Conservation (phyloP, 306 rosid species). For the Quillaja saponaria region DNA sequence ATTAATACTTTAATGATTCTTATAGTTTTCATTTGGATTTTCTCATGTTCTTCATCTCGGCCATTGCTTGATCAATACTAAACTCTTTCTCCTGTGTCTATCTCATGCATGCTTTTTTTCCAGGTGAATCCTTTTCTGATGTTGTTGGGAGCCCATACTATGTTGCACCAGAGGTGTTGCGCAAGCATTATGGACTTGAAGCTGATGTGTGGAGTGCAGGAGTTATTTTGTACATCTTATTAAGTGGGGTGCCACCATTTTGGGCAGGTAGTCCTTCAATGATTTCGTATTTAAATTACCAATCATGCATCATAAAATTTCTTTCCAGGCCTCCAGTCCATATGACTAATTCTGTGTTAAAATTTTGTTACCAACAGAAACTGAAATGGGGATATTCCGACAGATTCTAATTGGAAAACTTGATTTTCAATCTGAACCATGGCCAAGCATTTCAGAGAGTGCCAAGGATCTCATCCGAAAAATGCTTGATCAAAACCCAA, state of each 20-base stretch:
- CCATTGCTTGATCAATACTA: not conserved
- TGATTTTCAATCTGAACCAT: slow-evolving; percentile 65
- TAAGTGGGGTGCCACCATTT: slow-evolving; percentile 72
- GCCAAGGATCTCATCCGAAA: slow-evolving; percentile 60
- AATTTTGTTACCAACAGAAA: slow-evolving; percentile 34
- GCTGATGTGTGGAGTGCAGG: slow-evolving; percentile 74
- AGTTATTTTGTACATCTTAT: slow-evolving; percentile 58
- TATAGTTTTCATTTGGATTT: too few species aligned
- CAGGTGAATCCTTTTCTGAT: slow-evolving; percentile 59
- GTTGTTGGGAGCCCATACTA: slow-evolving; percentile 72
- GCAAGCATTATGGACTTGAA: slow-evolving; percentile 63
- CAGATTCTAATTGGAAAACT: slow-evolving; percentile 52
- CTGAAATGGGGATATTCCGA: slow-evolving; percentile 55
- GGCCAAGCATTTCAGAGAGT: slow-evolving; percentile 63
- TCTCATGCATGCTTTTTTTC: slow-evolving; percentile 1
- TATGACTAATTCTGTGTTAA: not conserved
- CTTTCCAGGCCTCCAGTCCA: not conserved
- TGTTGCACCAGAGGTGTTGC: slow-evolving; percentile 69
- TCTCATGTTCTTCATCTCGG: not conserved
- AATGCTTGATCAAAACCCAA: slow-evolving; percentile 47
- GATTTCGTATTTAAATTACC: not conserved
- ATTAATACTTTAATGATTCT: not conserved
- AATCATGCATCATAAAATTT: not conserved
- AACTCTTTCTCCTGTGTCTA: not conserved
- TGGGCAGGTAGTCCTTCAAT: slow-evolving; percentile 55